Evolutionary conservation across 2,329 filamentous ascomycete genomes (phyloP).

Genomic region (Aureobasidium sp.): DNA sequence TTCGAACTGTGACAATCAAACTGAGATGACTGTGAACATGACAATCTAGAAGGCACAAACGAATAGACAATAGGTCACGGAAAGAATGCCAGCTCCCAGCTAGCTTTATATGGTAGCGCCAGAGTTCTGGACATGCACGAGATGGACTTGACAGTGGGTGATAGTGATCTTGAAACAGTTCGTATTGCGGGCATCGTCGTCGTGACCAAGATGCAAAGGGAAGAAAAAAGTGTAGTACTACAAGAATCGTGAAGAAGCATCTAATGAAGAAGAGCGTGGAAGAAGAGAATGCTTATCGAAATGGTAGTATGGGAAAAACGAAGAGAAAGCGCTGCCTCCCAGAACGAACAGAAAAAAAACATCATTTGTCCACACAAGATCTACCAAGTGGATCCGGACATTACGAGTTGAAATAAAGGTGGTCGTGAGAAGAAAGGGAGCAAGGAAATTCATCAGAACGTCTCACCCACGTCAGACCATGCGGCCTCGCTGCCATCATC

Average conservation of each 20-base stretch:
- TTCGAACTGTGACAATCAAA: too few relatives aligned
- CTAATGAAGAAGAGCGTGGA: neutral
- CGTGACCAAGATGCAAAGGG: neutral
- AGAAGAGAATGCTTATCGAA: neutral
- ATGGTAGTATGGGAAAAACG: neutral
- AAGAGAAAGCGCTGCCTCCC: neutral
- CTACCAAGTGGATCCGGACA: neutral
- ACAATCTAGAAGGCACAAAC: too few relatives aligned
- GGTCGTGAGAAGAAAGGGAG: neutral
- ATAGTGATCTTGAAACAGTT: neutral
- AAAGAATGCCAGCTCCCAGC: too few relatives aligned
- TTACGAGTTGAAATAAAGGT: neutral
- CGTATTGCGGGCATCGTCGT: neutral
- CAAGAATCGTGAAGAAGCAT: neutral
- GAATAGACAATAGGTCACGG: too few relatives aligned
- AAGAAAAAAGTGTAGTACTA: neutral
- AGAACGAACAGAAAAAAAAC: neutral
- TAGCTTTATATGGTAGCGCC: too few relatives aligned
- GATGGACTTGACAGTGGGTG: neutral
- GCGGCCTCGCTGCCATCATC: slow-evolving; percentile 27
- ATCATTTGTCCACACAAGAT: neutral
- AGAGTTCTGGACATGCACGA: too few relatives aligned
- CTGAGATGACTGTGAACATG: too few relatives aligned
- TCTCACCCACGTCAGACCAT: slow-evolving; percentile 31
- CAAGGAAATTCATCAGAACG: slow-evolving; percentile 22